These are phyloP conservation scores for Euphrasia arctica DNA, from an alignment of 305 asterid species.

Conservation along the genomic window DNA sequence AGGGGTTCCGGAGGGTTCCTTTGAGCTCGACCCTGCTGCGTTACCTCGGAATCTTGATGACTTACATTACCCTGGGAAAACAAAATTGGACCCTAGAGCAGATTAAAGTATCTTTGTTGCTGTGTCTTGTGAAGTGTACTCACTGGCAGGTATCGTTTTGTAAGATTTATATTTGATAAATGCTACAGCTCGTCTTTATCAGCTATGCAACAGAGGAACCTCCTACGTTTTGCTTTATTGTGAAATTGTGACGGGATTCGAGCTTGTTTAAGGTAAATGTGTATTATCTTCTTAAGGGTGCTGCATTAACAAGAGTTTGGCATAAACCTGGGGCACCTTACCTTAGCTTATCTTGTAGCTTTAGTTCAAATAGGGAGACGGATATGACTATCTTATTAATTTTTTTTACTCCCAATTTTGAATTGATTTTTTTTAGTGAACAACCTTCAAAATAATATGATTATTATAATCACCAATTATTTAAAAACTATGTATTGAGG, in stretches of 20 bases:
- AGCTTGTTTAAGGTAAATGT: too few relatives aligned
- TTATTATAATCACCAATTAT: too few relatives aligned
- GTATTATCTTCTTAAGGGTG: neutral
- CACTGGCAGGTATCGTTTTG: slow-evolving; percentile 9
- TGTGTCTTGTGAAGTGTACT: neutral
- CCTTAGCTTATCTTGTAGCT: too few relatives aligned
- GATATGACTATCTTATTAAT: too few relatives aligned
- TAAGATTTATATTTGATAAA: neutral
- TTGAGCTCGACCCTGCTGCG: slow-evolving; percentile 68
- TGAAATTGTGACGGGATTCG: neutral
- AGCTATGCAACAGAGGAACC: slow-evolving; percentile 8
- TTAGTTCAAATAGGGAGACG: too few relatives aligned
- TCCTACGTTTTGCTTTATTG: neutral
- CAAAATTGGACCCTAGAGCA: slow-evolving; percentile 26
- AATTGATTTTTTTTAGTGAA: too few relatives aligned
- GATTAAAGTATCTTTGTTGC: slow-evolving; percentile 10
- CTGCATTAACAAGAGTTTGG: too few relatives aligned
- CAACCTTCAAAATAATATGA: too few relatives aligned
- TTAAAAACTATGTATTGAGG: too few relatives aligned
- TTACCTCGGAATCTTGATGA: slow-evolving; percentile 43
- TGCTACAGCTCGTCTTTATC: neutral
- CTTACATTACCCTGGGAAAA: slow-evolving; percentile 35
- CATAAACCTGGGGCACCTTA: too few relatives aligned
- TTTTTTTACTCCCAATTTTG: too few relatives aligned
- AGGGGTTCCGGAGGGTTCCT: slow-evolving; percentile 52